Base-by-base conservation (phyloP, 176 grass and related monocot genomes). In the Rhynchospora pubera region DNA sequence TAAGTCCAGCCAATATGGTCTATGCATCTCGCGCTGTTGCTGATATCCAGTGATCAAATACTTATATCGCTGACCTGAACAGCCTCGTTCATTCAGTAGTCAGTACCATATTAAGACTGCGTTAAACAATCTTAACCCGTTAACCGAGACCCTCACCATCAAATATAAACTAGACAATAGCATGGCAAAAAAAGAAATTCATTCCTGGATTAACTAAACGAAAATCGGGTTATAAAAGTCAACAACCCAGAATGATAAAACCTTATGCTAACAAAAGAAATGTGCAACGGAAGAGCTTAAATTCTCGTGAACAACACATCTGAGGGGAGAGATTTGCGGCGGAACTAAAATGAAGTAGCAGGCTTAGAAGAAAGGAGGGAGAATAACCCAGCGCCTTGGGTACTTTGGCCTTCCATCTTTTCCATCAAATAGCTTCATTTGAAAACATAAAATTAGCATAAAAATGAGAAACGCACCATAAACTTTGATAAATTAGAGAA, bases 341-440 rank as follows among this genome's bases (percentile, higher is more conserved):
- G n/a, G n/a, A 55, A 55, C 47, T 76, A 53, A 51, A 75, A 52
- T 53, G 48, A 28, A 52, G 71, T 32, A 76, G 72, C 23, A 56
- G 24, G 19, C 63, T 94, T 79, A 99, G 76, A 95, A 71, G 85
- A 99, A 95, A 21, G 96, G 96, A 48, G 96, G 96, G 24, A 99
- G 82, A 77, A 99, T 93, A 66, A 95, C 86, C 96, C 96, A 99
- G 72, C 92, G 89, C 23, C 91, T 86, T 21, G 96, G 96, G 73
- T 99, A 99, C 84, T 85, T 95, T 0, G 89, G 89, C 62, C 84
- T 66, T 18, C 96, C 92, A 0, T 95, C 92, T 86, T 95, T 99
- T 69, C 96, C 96, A 52, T 99, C 96, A 51, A 95, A 99, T 9
- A 93, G 60, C 96, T 99, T 87, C 84, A 90, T 58, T 79, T 85